Base-by-base conservation (phyloP, 2,329 filamentous ascomycete genomes). In the Penicillium sp. region DNA sequence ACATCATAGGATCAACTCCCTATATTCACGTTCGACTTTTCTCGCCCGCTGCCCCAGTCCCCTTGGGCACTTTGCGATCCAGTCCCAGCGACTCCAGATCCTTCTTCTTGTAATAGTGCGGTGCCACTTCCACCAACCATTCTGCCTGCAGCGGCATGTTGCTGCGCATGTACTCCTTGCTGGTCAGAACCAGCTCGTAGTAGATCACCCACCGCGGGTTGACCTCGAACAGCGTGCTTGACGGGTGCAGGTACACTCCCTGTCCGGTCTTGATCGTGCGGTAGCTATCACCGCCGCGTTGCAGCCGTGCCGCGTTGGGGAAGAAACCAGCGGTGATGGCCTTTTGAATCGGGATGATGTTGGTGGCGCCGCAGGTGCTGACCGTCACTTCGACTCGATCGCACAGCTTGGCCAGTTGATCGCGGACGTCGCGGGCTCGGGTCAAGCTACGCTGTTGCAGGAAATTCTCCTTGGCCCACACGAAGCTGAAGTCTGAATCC, bases 401-500 rank as follows among this genome's bases (percentile, higher is more conserved):
- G 72, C 92, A 96, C 3, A 99, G 82, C 64, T 95, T 92, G 46
- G 86, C 85, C 0, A 99, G 82, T 69, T 99, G 94, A 57, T 97
- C 94, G 44, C 92, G 85, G 2, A 99, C 90, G 63, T 97, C 92
- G 27, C 92, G 85, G 0, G 91, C 92, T 1, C 94, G 84, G 0
- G 87, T 94, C 3, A 99, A 79, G n/a, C 87, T 89, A 14, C 92
- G 85, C 69, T 95, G 90, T 68, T 97, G 92, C 9, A 99, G 69
- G 70, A 95, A 99, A 69, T 97, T 96, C 74, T 97, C 92, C 44
- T 87, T 86, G 0, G 89, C 79, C 92, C 92, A 99, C 41, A 95
- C 84, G 47, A 84, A 86, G 45, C 84, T 89, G 73, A 90, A 99
- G 71, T 96, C 92, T 44, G 84, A 87, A 67, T 97, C 92, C 1